Evolutionary conservation across 108 stramenopile genomes (phyloP).

Genomic region (Aurantiochytrium sp.): DNA sequence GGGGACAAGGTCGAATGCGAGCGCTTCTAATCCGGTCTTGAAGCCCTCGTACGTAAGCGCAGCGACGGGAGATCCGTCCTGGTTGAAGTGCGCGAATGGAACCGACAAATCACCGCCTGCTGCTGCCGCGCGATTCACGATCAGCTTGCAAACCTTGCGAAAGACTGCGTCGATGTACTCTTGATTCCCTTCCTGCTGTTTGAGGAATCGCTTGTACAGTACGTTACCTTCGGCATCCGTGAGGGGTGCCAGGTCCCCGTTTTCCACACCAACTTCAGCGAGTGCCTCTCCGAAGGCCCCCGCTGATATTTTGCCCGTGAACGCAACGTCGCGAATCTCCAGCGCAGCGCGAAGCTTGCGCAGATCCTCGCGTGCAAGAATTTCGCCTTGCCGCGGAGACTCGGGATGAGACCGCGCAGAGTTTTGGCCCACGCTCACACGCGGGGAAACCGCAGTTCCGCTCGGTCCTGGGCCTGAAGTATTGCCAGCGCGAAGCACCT

Average conservation of each 20-base stretch:
- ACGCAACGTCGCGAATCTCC: background rate
- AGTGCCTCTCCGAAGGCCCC: background rate
- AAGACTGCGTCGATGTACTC: background rate
- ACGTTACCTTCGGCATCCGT: background rate
- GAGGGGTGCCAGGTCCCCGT: background rate
- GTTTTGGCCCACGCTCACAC: too few species aligned
- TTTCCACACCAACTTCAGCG: background rate
- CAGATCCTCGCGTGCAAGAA: background rate
- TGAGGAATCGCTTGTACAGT: background rate
- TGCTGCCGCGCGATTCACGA: background rate
- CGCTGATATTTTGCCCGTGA: background rate
- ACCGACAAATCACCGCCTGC: background rate
- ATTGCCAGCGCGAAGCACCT: background rate
- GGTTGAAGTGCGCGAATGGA: constrained; percentile 11
- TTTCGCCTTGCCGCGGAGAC: background rate
- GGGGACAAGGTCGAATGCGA: constrained; percentile 14
- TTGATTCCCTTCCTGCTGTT: background rate
- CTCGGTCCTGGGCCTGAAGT: background rate
- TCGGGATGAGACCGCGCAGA: background rate
- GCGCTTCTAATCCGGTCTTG: background rate
- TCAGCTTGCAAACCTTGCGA: background rate
- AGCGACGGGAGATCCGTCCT: background rate
- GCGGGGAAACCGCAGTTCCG: background rate
- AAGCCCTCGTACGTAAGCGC: background rate
- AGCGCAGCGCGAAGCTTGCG: background rate